Conservation (phyloP, 2,329 filamentous ascomycete genomes). For the Berkeleyomyces rouxiae region DNA sequence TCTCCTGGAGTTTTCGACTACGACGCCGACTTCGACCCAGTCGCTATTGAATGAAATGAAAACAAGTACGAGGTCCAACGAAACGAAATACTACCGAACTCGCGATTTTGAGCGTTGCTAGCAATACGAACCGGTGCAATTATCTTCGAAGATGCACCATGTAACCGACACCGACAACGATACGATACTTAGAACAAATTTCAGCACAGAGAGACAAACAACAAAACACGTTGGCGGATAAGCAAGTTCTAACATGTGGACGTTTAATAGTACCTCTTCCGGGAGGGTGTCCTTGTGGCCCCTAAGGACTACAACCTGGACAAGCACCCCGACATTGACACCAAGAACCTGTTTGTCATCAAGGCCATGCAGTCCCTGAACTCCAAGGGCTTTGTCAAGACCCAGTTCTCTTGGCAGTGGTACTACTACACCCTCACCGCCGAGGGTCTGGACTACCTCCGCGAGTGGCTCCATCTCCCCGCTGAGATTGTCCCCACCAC, state of each 20-base stretch:
- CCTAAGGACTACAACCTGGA: conserved; percentile 98
- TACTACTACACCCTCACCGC: conserved; percentile 99
- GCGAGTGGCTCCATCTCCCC: conserved; percentile 99
- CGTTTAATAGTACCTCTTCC: conserved; percentile 74
- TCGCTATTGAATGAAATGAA: conserved; percentile 16
- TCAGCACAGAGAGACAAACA: background rate
- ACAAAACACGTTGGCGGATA: background rate
- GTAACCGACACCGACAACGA: conserved; percentile 8
- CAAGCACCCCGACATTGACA: conserved; percentile 96
- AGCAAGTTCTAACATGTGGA: conserved; percentile 11
- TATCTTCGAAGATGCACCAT: background rate
- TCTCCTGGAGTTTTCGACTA: conserved; percentile 2
- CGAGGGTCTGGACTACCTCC: conserved; percentile 99
- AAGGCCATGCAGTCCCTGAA: conserved; percentile 97
- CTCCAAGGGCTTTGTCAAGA: conserved; percentile 98
- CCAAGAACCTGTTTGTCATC: conserved; percentile 98
- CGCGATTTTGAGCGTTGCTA: background rate
- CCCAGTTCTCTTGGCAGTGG: conserved; percentile 99
- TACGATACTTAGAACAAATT: background rate
- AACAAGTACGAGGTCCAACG: background rate
- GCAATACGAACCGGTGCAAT: background rate
- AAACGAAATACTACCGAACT: background rate
- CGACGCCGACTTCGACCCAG: background rate
- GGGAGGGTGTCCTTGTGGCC: conserved; percentile 81
- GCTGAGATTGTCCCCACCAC: conserved; percentile 98